Evolutionary conservation across 1,284 basidiomycete species (phyloP).

Genomic region (Sphagnurus paluster): DNA sequence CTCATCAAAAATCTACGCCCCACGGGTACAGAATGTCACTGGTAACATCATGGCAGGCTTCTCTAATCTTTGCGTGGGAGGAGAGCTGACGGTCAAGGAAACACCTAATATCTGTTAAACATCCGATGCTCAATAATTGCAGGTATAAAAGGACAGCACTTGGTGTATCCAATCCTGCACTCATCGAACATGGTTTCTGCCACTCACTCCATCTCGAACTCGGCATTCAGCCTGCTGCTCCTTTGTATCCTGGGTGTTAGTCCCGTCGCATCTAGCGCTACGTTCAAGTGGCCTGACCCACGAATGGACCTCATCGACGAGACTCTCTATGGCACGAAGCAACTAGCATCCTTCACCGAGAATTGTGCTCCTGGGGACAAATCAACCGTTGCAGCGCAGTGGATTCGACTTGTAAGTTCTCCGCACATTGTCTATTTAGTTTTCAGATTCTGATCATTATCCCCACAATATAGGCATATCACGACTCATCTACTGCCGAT

Average conservation of each 20-base stretch:
- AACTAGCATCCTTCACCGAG: background rate
- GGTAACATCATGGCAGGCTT: too few species aligned
- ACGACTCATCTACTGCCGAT: background rate
- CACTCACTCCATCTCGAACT: too few species aligned
- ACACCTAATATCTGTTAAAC: too few species aligned
- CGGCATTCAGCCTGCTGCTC: background rate
- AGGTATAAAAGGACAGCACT: too few species aligned
- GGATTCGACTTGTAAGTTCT: background rate
- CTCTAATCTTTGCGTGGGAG: too few species aligned
- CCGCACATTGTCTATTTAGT: background rate
- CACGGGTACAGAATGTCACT: too few species aligned
- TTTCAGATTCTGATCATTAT: background rate
- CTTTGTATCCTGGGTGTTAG: background rate
- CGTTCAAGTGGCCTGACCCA: background rate
- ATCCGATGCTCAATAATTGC: too few species aligned
- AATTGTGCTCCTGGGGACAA: background rate
- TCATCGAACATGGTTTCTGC: too few species aligned
- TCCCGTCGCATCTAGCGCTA: background rate
- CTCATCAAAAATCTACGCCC: too few species aligned
- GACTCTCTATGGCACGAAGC: background rate
- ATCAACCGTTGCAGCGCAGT: background rate
- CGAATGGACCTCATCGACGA: background rate
- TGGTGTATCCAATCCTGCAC: too few species aligned
- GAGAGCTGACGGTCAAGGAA: too few species aligned
- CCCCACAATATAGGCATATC: constrained; percentile 1